A percentile compares a stretch with the other conserved stretches of the same genome.
Evolutionary conservation across 495 filamentous ascomycete species (phyloP).

Genomic region (Durotheca rogersii): DNA sequence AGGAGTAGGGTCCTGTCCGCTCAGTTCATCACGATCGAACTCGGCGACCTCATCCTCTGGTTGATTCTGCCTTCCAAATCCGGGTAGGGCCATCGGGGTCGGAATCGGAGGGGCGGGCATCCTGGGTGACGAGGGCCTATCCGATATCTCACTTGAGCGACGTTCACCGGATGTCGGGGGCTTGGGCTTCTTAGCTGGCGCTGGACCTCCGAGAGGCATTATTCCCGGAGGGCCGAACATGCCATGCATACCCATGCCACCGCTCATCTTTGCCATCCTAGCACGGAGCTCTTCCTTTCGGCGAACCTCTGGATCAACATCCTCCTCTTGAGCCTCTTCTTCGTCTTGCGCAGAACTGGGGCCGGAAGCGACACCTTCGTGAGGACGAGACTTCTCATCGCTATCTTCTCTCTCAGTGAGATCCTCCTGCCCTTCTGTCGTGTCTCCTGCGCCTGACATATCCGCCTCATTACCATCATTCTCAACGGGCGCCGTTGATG

Average conservation of each 20-base stretch:
- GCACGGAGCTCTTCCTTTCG: conserved; percentile 87
- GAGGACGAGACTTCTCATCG: conserved; percentile 54
- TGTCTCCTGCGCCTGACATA: conserved; percentile 83
- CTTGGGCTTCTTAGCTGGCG: conserved; percentile 67
- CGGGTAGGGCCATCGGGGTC: conserved; percentile 69
- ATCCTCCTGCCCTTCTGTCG: conserved; percentile 76
- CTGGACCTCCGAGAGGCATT: conserved; percentile 57
- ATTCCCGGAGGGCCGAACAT: conserved; percentile 83
- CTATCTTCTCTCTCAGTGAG: conserved; percentile 72
- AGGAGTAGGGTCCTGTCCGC: conserved; percentile 31
- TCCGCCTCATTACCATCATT: conserved; percentile 86
- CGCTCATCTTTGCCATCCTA: conserved; percentile 97
- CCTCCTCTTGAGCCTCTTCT: conserved; percentile 77
- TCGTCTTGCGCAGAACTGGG: conserved; percentile 54
- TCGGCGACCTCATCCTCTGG: conserved; percentile 47
- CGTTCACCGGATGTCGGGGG: conserved; percentile 47
- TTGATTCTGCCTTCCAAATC: conserved; percentile 54
- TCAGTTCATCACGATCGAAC: conserved; percentile 39
- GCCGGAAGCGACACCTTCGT: conserved; percentile 32
- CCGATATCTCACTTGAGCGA: conserved; percentile 50
- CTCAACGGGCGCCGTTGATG: conserved; percentile 54
- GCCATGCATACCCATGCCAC: conserved; percentile 95
- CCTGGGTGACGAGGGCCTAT: conserved; percentile 45
- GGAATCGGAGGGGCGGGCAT: conserved; percentile 68
- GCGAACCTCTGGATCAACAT: conserved; percentile 86